These are phyloP conservation scores for Leptographium radiaticola DNA, from an alignment of 2,329 filamentous ascomycete genomes.

Conservation along the genomic window DNA sequence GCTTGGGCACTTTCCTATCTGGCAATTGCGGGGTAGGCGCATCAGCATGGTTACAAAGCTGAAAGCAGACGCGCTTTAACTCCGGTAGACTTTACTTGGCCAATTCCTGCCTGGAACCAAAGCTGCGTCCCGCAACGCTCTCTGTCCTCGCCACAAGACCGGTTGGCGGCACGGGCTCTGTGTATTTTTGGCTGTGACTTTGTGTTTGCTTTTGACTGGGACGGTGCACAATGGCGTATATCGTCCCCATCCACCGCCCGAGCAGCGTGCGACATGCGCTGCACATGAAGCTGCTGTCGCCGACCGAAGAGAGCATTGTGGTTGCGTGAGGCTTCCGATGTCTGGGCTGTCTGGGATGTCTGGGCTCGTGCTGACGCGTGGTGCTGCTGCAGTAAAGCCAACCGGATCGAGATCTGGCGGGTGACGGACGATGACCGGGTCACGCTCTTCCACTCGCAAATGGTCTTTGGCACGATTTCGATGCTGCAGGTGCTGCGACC, in stretches of 20 bases:
- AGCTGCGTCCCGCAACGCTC: no score
- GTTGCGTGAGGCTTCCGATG: conserved; percentile 52
- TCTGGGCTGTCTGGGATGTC: no score
- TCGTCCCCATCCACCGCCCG: conserved; percentile 84
- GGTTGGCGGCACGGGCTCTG: background rate
- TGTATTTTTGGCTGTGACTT: no score
- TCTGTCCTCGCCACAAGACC: background rate
- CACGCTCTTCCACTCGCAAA: conserved; percentile 50
- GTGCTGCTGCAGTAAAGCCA: conserved; percentile 52
- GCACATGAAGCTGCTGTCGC: conserved; percentile 60
- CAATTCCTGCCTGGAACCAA: no score
- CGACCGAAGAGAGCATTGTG: conserved; percentile 69
- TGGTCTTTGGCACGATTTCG: conserved; percentile 74
- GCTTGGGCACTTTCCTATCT: no score
- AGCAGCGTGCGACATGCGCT: conserved; percentile 86
- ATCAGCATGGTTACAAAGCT: no score
- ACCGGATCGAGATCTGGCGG: conserved; percentile 74
- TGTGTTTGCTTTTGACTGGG: no score
- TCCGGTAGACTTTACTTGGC: background rate
- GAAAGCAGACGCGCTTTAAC: background rate
- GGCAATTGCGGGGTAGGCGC: background rate
- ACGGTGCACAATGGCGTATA: conserved; percentile 61
- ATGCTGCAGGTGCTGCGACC: conserved; percentile 74
- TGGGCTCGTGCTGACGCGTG: background rate
- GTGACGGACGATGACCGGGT: conserved; percentile 53